Percentiles rank a stretch among this genome's conserved stretches.
These are phyloP conservation scores for Malassezia sympodialis DNA, from an alignment of 1,284 basidiomycete species.

Conservation along the genomic window DNA sequence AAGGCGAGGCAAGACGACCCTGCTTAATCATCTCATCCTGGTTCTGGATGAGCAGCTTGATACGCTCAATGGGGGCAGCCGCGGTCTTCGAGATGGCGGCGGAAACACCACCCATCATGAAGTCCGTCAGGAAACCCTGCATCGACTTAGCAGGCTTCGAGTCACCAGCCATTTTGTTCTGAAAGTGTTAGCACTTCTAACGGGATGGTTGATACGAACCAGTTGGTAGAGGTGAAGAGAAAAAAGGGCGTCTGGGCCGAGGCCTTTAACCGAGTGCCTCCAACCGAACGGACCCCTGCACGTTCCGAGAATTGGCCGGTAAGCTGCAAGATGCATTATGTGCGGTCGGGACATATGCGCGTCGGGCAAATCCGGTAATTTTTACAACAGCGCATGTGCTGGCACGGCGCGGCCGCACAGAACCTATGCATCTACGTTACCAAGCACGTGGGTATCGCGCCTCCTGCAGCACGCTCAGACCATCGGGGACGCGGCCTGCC, in stretches of 20 bases:
- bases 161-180: conserved; percentile 12
- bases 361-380: conserved; percentile 3
- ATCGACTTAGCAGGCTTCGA: conserved; percentile 21
- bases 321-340: not conserved
- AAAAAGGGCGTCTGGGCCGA: not conserved
- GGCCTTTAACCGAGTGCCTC: not conserved
- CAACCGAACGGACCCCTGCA: not conserved
- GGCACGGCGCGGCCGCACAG: not conserved
- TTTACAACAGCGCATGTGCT: not conserved
- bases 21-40: conserved; percentile 50
- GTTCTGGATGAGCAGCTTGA: conserved; percentile 49
- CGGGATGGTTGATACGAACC: not conserved
- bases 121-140: conserved; percentile 42
- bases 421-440: not conserved
- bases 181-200: not conserved
- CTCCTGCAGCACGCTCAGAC: not conserved
- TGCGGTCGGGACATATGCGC: not conserved
- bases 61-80: conserved; percentile 48
- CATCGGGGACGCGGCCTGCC: not conserved
- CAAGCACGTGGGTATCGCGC: conserved; percentile 1
- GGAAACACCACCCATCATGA: conserved; percentile 48
- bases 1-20: conserved; percentile 46
- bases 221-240: conserved; percentile 4
- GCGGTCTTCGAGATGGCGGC: conserved; percentile 49
- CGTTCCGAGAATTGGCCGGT: conserved; percentile 1